phyloP scores from a whole-genome alignment of 1,139 yeast genomes.

The Protomyces arabidopsidicola region DNA sequence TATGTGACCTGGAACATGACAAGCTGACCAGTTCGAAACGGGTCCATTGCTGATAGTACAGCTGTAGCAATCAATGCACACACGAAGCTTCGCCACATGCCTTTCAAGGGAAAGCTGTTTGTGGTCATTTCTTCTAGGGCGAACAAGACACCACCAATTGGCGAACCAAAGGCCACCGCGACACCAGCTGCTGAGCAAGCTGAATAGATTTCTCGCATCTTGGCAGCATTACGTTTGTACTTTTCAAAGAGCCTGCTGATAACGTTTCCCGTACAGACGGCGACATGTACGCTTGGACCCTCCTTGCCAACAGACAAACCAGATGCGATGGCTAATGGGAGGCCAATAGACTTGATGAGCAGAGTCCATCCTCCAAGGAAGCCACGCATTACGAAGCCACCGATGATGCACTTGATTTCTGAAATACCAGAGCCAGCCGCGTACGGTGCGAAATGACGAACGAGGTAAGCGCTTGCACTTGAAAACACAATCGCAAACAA shows the following conservation, averaged over 20 bases:
- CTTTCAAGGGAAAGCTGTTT: conserved; percentile 62
- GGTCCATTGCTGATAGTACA: conserved; percentile 61
- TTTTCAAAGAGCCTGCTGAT: conserved; percentile 54
- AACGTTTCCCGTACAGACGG: conserved; percentile 72
- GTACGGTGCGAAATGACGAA: conserved; percentile 68
- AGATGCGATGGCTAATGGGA: conserved; percentile 81
- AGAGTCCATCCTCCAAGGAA: conserved; percentile 74
- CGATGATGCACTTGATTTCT: conserved; percentile 89
- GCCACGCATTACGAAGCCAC: conserved; percentile 79
- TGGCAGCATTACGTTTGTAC: conserved; percentile 41
- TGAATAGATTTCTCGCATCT: conserved; percentile 56
- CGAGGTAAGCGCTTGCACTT: conserved; percentile 60
- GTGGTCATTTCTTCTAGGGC: conserved; percentile 72
- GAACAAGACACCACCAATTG: conserved; percentile 68
- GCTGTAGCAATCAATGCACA: conserved; percentile 86
- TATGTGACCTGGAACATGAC: conserved; percentile 86
- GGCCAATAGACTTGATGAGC: conserved; percentile 66
- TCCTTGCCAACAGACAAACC: conserved; percentile 80
- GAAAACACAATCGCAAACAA: conserved; percentile 60
- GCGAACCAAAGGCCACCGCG: conserved; percentile 69
- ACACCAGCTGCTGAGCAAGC: conserved; percentile 80
- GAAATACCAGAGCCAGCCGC: conserved; percentile 98
- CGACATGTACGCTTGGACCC: conserved; percentile 83
- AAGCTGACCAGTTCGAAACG: conserved; percentile 90
- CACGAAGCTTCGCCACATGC: conserved; percentile 87